Percentiles rank a stretch among this genome's conserved stretches.
phyloP scores from a whole-genome alignment of 108 stramenopile genomes.

The Aurantiochytrium sp. region DNA sequence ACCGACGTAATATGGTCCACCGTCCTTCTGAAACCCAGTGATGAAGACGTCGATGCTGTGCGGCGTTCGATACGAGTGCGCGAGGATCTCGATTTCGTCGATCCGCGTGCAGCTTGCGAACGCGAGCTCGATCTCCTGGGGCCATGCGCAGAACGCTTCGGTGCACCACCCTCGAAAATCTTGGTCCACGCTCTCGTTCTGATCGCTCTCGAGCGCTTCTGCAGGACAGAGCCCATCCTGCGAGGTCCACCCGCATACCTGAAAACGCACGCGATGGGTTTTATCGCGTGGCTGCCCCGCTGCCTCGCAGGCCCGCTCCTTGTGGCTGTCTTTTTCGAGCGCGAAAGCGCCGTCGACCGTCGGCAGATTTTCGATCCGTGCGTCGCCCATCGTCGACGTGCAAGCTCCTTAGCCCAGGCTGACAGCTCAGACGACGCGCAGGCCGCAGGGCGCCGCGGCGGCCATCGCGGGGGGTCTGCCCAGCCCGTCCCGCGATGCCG shows the following conservation, averaged over 20 bases:
- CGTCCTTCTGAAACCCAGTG: neutral
- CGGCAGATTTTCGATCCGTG: too few relatives aligned
- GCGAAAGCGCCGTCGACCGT: too few relatives aligned
- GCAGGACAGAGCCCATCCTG: constrained; percentile 3
- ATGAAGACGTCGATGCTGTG: neutral
- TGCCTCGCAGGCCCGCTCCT: too few relatives aligned
- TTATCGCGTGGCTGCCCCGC: too few relatives aligned
- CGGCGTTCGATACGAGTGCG: constrained; percentile 11
- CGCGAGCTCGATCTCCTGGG: neutral
- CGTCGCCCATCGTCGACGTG: too few relatives aligned
- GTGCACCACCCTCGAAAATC: constrained; percentile 18
- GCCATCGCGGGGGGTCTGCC: too few relatives aligned
- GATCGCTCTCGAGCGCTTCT: neutral
- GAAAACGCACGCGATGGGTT: neutral
- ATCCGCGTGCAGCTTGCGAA: neutral
- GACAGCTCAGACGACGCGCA: too few relatives aligned
- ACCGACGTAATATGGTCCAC: neutral
- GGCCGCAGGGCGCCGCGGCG: too few relatives aligned
- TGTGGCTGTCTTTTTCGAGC: too few relatives aligned
- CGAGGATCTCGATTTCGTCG: neutral
- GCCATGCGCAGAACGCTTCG: neutral
- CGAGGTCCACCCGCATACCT: neutral
- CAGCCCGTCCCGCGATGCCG: too few relatives aligned
- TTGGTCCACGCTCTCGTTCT: neutral
- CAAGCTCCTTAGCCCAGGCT: too few relatives aligned